Evolutionary conservation across 371 early-diverging fungal genomes (phyloP).

Genomic region (Zychaea mexicana): DNA sequence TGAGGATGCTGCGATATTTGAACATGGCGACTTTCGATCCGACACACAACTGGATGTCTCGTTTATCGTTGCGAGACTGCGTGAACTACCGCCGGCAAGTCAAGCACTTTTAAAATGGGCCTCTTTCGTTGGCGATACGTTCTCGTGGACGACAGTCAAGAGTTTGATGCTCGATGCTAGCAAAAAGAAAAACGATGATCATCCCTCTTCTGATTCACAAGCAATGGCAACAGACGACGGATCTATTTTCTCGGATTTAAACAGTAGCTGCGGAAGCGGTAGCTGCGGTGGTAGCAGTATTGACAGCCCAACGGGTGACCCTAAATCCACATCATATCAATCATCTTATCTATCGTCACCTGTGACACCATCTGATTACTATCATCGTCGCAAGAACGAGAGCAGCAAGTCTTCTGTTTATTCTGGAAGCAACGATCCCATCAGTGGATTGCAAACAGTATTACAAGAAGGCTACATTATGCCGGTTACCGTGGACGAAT

Average conservation of each 20-base stretch:
- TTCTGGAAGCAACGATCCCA: constrained; percentile 20
- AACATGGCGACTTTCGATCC: constrained; percentile 11
- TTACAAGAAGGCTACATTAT: constrained; percentile 49
- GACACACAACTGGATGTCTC: constrained; percentile 29
- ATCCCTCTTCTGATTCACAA: neutral
- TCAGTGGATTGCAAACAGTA: constrained; percentile 44
- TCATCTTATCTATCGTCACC: neutral
- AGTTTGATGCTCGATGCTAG: constrained; percentile 35
- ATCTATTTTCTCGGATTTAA: neutral
- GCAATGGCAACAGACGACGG: neutral
- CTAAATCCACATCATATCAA: neutral
- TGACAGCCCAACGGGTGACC: neutral
- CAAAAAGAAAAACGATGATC: constrained; percentile 16
- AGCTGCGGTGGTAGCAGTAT: neutral
- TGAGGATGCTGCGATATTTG: constrained; percentile 19
- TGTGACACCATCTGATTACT: neutral
- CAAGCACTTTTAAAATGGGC: constrained; percentile 43
- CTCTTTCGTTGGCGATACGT: constrained; percentile 45
- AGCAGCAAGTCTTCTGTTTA: neutral
- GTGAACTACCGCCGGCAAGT: constrained; percentile 36
- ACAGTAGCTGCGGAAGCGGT: neutral
- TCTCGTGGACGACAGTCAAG: constrained; percentile 44
- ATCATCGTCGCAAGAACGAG: too few species aligned
- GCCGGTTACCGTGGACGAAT: constrained; percentile 42
- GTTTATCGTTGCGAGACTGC: constrained; percentile 31